Evolutionary conservation across 495 filamentous ascomycete genomes (phyloP).

Genomic region (Friedmanniomyces simplex): DNA sequence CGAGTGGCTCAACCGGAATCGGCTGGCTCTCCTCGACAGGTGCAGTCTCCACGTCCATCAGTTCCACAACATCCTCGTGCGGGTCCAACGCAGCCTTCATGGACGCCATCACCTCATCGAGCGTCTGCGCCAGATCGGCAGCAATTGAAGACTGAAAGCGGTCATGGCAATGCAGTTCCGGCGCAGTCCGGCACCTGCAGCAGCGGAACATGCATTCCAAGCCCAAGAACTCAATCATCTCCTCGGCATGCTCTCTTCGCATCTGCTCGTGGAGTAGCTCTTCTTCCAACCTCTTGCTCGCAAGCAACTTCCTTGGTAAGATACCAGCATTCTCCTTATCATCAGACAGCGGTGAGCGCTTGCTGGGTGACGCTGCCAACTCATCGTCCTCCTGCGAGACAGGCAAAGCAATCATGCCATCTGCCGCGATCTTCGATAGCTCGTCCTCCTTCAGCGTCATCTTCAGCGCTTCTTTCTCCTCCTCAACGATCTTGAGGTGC

Average conservation of each 20-base stretch:
- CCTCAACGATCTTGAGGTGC: slow-evolving; percentile 53
- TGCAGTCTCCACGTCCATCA: slow-evolving; percentile 16
- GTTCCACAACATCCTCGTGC: background rate
- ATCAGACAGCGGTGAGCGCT: slow-evolving; percentile 21
- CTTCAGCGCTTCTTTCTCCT: slow-evolving; percentile 58
- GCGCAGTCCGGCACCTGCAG: slow-evolving; percentile 52
- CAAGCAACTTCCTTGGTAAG: slow-evolving; percentile 20
- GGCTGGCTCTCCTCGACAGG: background rate
- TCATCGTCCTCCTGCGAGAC: slow-evolving; percentile 30
- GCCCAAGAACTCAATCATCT: slow-evolving; percentile 69
- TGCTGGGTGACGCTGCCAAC: slow-evolving; percentile 26
- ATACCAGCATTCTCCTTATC: slow-evolving; percentile 33
- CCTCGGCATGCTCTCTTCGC: slow-evolving; percentile 54
- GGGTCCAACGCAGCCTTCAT: slow-evolving; percentile 20
- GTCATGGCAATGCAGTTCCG: slow-evolving; percentile 37
- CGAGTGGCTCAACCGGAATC: background rate
- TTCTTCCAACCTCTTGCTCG: slow-evolving; percentile 48
- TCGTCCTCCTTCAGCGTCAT: slow-evolving; percentile 50
- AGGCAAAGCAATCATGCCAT: slow-evolving; percentile 54
- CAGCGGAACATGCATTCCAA: slow-evolving; percentile 67
- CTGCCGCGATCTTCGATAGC: slow-evolving; percentile 49
- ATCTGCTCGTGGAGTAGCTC: slow-evolving; percentile 56
- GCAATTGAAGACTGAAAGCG: background rate
- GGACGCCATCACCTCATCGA: slow-evolving; percentile 25
- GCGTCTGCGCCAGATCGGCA: slow-evolving; percentile 10